These are phyloP conservation scores for Yamadazyma friedrichii DNA, from an alignment of 1,139 yeast species.

Conservation along the genomic window DNA sequence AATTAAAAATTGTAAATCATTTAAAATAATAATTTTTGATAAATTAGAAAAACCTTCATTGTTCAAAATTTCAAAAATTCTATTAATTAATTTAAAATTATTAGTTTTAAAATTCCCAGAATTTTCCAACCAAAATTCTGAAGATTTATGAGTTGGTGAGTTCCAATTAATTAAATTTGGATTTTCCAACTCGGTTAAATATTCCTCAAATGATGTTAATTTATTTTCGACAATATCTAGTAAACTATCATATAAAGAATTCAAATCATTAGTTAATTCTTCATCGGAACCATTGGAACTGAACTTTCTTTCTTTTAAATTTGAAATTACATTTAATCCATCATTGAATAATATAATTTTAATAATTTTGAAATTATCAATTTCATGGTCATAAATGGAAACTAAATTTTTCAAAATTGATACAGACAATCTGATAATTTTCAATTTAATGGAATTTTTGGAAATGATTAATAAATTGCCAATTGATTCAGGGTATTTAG, in stretches of 20 bases:
- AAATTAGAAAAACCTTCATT: slow-evolving; percentile 22
- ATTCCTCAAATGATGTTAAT: slow-evolving; percentile 91
- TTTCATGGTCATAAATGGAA: slow-evolving; percentile 27
- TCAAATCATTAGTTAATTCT: slow-evolving; percentile 77
- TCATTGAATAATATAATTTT: slow-evolving; percentile 75
- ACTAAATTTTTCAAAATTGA: slow-evolving; percentile 69
- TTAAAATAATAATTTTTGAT: slow-evolving; percentile 50
- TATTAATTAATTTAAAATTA: slow-evolving; percentile 69
- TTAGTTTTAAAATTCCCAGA: slow-evolving; percentile 71
- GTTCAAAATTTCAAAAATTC: slow-evolving; percentile 39
- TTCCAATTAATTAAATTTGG: slow-evolving; percentile 82
- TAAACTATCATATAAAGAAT: slow-evolving; percentile 53
- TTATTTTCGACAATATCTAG: slow-evolving; percentile 67
- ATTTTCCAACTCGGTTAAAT: slow-evolving; percentile 78
- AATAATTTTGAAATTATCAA: slow-evolving; percentile 47
- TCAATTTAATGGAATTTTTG: slow-evolving; percentile 85
- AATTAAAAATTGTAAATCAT: slow-evolving; percentile 47
- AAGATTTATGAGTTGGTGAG: slow-evolving; percentile 82
- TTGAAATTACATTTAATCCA: slow-evolving; percentile 66
- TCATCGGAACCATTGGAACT: slow-evolving; percentile 70
- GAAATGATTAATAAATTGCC: slow-evolving; percentile 47
- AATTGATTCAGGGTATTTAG: slow-evolving; percentile 61
- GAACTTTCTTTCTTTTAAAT: slow-evolving; percentile 83
- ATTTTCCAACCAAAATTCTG: slow-evolving; percentile 89
- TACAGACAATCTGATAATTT: slow-evolving; percentile 78